Evolutionary conservation across 352 stramenopile genomes (phyloP).

Genomic region (Phytophthora lateralis): DNA sequence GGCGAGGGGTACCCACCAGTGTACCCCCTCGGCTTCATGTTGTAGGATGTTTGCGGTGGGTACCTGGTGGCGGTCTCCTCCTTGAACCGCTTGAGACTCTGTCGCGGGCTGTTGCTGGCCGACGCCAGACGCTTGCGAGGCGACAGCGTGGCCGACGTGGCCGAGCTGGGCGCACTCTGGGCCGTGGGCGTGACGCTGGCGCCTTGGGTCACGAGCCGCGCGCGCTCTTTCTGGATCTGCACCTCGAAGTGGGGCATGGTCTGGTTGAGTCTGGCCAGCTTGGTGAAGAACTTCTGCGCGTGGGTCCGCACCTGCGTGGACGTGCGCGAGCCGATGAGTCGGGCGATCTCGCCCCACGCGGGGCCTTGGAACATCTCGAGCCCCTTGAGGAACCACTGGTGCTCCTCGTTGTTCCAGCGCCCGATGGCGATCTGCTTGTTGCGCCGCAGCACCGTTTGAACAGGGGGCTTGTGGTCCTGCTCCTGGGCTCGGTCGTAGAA

Average conservation of each 20-base stretch:
- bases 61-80: slow-evolving; percentile 12
- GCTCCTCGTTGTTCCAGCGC: slow-evolving; percentile 78
- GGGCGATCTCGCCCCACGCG: slow-evolving; percentile 85
- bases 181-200: slow-evolving; percentile 55
- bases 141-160: slow-evolving; percentile 30
- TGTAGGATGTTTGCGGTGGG: slow-evolving; percentile 1
- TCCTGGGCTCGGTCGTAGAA: slow-evolving; percentile 18
- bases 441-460: slow-evolving; percentile 26
- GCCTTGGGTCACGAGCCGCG: slow-evolving; percentile 58
- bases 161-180: slow-evolving; percentile 38
- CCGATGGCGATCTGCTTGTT: slow-evolving; percentile 72
- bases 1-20: slow-evolving; percentile 8
- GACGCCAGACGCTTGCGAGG: slow-evolving; percentile 48
- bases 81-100: slow-evolving; percentile 26
- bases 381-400: slow-evolving; percentile 77
- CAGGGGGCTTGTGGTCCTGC: slow-evolving; percentile 8
- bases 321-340: slow-evolving; percentile 81
- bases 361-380: slow-evolving; percentile 83
- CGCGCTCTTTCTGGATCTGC: slow-evolving; percentile 76
- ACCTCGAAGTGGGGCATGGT: slow-evolving; percentile 76
- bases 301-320: slow-evolving; percentile 88
- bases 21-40: slow-evolving; percentile 12
- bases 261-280: slow-evolving; percentile 76
- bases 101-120: slow-evolving; percentile 21
- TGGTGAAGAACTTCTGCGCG: slow-evolving; percentile 91